These are phyloP conservation scores for Mucor plumbeus DNA, from an alignment of 371 early-diverging fungal genomes.

Conservation along the genomic window DNA sequence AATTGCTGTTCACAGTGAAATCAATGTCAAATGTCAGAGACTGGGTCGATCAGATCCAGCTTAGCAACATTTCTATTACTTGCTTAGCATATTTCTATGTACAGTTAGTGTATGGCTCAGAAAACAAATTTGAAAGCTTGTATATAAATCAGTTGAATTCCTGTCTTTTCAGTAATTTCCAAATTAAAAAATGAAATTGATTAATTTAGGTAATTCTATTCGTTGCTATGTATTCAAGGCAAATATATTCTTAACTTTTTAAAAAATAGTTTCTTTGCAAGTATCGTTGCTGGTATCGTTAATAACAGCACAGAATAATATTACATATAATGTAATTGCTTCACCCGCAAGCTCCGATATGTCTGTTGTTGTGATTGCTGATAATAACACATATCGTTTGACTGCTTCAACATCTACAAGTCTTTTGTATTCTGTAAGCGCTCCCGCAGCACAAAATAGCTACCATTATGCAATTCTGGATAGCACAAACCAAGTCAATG, in stretches of 20 bases:
- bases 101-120: background rate
- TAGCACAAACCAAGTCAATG: constrained; percentile 2
- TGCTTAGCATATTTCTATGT: background rate
- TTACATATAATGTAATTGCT: constrained; percentile 26
- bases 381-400: constrained; percentile 13
- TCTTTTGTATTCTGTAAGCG: constrained; percentile 21
- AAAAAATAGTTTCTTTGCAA: background rate
- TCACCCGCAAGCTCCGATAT: background rate
- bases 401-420: background rate
- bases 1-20: background rate
- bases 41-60: background rate
- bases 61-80: background rate
- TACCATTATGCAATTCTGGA: constrained; percentile 25
- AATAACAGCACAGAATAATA: background rate
- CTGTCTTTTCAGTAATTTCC: no score
- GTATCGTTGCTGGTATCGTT: background rate
- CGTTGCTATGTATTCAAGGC: background rate
- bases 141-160: no score
- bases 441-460: constrained; percentile 19
- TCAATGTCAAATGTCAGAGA: background rate
- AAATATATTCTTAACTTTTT: background rate
- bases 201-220: background rate
- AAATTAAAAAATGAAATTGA: background rate
- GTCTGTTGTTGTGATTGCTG: constrained; percentile 20
- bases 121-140: no score